Base-by-base conservation (phyloP, 768 basidiomycete species). In the Cubamyces sp. region DNA sequence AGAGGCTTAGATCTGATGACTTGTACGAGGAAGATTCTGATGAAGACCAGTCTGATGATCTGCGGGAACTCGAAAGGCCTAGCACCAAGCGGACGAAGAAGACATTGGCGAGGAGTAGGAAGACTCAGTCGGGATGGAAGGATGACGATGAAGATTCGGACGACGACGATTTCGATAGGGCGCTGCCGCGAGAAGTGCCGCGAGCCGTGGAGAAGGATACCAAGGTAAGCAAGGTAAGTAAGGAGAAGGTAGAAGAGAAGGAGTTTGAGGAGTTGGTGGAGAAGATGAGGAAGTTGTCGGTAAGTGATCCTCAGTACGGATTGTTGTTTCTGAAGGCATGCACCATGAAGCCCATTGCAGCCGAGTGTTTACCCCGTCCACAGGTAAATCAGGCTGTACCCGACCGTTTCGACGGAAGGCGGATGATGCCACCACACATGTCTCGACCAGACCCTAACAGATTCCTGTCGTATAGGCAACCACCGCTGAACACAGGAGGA, bases 391-490 rank as follows among this genome's bases (percentile, higher is more conserved):
- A 25, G 48, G 11, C 41, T 26, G 50, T 54, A 28, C 37, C 55
- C 34, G 34, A 34, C 34, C 34, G 34, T 34, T 34, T 34, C 34
- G 34, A 34, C 11, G 34, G 34, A 34, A 19, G 14, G 61, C 5
- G 54, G 56, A 9, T 34, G 34, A 5, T 47, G 25, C 61, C 61
- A 8, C 61, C 61, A 9, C 54, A 62, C 34, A 16, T 62, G 54
- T 19, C 9, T 19, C 23, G 39, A 12, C 45, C 45, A 21, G 23
- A 46, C 23, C 45, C 25, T 21, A 26, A 50, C 23, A 25, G 34
- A 19, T 41, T 45, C 8, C 9, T 21, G 28, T 21, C 12, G 19
- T 5, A 16, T 28, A 56, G 16, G 37, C n/a, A 19, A 45, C 19
- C 45, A 14, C 45, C 45, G 45, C 45, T 21, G 23, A 46, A 21